Evolutionary conservation across 1,139 yeast species (phyloP).

Genomic region (Debaryomyces sp.): DNA sequence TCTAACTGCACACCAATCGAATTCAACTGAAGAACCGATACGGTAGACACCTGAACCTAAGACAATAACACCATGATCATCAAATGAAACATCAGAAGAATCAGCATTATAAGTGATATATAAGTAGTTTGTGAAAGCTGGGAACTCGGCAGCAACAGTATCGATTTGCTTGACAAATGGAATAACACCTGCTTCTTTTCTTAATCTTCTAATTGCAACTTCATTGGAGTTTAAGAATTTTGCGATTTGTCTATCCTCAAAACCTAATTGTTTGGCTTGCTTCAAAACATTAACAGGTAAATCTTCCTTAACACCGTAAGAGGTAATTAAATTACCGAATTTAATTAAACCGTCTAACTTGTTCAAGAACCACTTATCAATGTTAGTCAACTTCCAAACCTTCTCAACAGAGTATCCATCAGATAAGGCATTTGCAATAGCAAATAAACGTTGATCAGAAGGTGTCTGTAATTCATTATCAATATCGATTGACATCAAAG

Average conservation of each 20-base stretch:
- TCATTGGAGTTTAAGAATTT: slow-evolving; percentile 88
- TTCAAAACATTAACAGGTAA: slow-evolving; percentile 64
- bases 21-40: slow-evolving; percentile 92
- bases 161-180: slow-evolving; percentile 98
- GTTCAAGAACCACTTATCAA: slow-evolving; percentile 96
- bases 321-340: slow-evolving; percentile 65
- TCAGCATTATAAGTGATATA: slow-evolving; percentile 96
- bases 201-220: slow-evolving; percentile 86
- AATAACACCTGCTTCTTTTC: slow-evolving; percentile 84
- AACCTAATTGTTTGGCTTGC: slow-evolving; percentile 95
- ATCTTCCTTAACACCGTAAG: slow-evolving; percentile 60
- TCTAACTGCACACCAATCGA: slow-evolving; percentile 95
- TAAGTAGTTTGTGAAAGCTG: slow-evolving; percentile 92
- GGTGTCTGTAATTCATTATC: slow-evolving; percentile 93
- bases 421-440: slow-evolving; percentile 89
- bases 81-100: slow-evolving; percentile 79
- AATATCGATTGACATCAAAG: slow-evolving; percentile 84
- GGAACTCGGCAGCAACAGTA: slow-evolving; percentile 99
- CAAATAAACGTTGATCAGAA: slow-evolving; percentile 94
- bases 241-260: slow-evolving; percentile 97
- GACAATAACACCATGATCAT: slow-evolving; percentile 88
- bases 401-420: slow-evolving; percentile 90
- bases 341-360: slow-evolving; percentile 74
- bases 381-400: slow-evolving; percentile 89
- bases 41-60: slow-evolving; percentile 94